Percentiles rank a stretch among this genome's conserved stretches.
Conservation (phyloP, 257 asterid species). For the Agastache rugosa region DNA sequence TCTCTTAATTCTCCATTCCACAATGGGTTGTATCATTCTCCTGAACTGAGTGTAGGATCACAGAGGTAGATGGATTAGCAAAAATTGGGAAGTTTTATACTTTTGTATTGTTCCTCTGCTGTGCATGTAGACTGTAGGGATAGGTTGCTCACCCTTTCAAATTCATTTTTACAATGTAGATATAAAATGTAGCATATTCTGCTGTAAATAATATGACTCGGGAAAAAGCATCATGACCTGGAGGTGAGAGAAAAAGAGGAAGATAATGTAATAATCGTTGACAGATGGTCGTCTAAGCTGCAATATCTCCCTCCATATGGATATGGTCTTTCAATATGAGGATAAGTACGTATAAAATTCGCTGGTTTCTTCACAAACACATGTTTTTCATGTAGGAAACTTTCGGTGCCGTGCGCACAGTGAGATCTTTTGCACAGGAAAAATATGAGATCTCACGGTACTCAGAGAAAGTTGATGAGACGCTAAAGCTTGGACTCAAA, state of each 20-base stretch:
- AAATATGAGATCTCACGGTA: slow-evolving; percentile 69
- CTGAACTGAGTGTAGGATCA: slow-evolving; percentile 1
- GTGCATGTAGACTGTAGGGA: not conserved
- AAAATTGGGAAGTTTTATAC: slow-evolving; percentile 15
- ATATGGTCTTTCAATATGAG: slow-evolving; percentile 6
- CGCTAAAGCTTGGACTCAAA: slow-evolving; percentile 78
- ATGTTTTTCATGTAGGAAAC: slow-evolving; percentile 61
- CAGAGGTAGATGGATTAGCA: slow-evolving; percentile 12
- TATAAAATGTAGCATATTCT: too few species aligned
- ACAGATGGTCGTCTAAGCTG: slow-evolving; percentile 14
- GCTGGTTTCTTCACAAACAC: slow-evolving; percentile 17
- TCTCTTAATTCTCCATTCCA: slow-evolving; percentile 8
- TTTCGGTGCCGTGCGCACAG: slow-evolving; percentile 87
- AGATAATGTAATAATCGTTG: too few species aligned
- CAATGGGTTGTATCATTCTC: slow-evolving; percentile 3
- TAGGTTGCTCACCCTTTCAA: too few species aligned
- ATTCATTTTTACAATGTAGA: too few species aligned
- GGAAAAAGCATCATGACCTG: too few species aligned
- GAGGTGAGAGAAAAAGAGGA: too few species aligned
- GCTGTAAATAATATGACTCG: too few species aligned
- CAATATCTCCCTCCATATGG: not conserved
- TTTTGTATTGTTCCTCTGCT: slow-evolving; percentile 11
- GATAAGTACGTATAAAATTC: not conserved
- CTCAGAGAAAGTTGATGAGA: slow-evolving; percentile 85
- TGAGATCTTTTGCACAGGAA: slow-evolving; percentile 91